Percentiles rank a stretch among this genome's conserved stretches.
These are phyloP conservation scores for Zizania palustris DNA, from an alignment of 202 grass and related monocot genomes.

Conservation along the genomic window DNA sequence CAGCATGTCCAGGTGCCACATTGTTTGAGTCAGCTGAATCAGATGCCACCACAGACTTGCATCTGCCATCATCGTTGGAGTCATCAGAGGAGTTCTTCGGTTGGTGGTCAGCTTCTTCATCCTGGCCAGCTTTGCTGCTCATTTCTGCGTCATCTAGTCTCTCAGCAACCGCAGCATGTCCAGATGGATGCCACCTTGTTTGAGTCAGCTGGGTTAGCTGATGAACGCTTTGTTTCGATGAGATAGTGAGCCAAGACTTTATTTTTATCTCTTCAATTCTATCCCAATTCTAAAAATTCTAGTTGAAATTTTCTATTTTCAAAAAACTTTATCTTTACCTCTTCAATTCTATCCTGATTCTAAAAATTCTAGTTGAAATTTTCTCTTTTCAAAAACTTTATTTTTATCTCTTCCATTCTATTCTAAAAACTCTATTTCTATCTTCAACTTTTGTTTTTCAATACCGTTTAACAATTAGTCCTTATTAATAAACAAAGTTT, in stretches of 20 bases:
- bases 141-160: conserved; percentile 9
- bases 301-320: too few species aligned
- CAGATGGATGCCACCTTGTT: conserved; percentile 38
- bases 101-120: not conserved
- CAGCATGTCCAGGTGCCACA: not conserved
- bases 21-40: conserved; percentile 40
- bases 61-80: conserved; percentile 10
- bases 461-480: too few species aligned
- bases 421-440: too few species aligned
- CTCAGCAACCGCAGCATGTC: conserved; percentile 19
- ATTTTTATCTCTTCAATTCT: too few species aligned
- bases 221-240: conserved; percentile 54
- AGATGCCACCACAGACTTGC: conserved; percentile 39
- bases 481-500: too few species aligned
- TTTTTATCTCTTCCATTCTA: too few species aligned
- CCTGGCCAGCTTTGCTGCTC: conserved; percentile 23
- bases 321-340: too few species aligned
- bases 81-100: not conserved
- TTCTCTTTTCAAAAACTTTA: too few species aligned
- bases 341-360: too few species aligned
- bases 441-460: too few species aligned
- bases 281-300: too few species aligned
- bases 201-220: conserved; percentile 37
- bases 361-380: too few species aligned
- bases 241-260: conserved; percentile 92